Conservation (phyloP, 495 filamentous ascomycete genomes). For the Xylaria longipes region DNA sequence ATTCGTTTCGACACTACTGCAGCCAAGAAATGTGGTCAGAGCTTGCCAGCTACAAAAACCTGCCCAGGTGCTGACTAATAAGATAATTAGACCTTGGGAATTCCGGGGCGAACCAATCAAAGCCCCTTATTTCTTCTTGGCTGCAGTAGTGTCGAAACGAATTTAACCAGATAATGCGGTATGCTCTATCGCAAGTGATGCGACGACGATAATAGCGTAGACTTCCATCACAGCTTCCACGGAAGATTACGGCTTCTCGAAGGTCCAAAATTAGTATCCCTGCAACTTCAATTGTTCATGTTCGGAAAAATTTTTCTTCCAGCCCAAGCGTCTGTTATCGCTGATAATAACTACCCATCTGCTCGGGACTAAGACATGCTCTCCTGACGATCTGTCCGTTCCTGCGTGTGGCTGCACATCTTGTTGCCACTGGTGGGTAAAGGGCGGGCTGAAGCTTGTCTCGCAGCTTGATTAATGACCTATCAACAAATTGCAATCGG, state of each 20-base stretch:
- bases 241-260: conserved; percentile 15
- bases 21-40: too few relatives aligned
- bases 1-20: too few relatives aligned
- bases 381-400: conserved; percentile 28
- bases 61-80: too few relatives aligned
- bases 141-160: too few relatives aligned
- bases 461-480: not conserved
- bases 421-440: conserved; percentile 15
- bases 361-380: not conserved
- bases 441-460: conserved; percentile 1
- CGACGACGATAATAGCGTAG: not conserved
- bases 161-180: too few relatives aligned
- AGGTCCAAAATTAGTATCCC: conserved; percentile 21
- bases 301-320: not conserved
- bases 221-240: conserved; percentile 5
- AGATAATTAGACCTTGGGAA: too few relatives aligned
- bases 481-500: conserved; percentile 3
- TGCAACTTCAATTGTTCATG: not conserved
- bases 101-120: too few relatives aligned
- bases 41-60: too few relatives aligned
- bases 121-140: too few relatives aligned
- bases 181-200: conserved; percentile 9
- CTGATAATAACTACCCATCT: conserved; percentile 7
- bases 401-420: conserved; percentile 30
- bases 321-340: conserved; percentile 17